Percentiles rank a stretch among this genome's conserved stretches.
These are phyloP conservation scores for Brassica incana DNA, from an alignment of 345 rosid genomes.

Conservation along the genomic window DNA sequence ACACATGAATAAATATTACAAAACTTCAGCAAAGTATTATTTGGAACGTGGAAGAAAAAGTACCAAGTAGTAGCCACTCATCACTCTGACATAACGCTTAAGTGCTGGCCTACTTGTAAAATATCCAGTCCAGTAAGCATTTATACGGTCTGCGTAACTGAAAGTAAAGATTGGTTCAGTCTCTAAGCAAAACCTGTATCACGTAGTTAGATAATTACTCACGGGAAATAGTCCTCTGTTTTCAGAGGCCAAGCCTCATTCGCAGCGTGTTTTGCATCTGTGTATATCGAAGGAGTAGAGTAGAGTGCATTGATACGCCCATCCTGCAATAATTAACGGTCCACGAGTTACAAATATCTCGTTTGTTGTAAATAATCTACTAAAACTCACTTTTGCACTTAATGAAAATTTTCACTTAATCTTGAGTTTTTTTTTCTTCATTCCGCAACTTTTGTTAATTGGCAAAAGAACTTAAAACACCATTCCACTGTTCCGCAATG, in stretches of 20 bases:
- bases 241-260: constrained; percentile 82
- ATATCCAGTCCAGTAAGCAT: constrained; percentile 98
- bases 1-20: constrained; percentile 19
- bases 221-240: constrained; percentile 94
- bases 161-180: constrained; percentile 29
- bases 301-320: constrained; percentile 95
- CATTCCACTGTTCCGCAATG: no score
- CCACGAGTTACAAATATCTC: constrained; percentile 19
- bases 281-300: constrained; percentile 95
- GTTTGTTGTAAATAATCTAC: no score
- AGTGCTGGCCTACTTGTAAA: constrained; percentile 90
- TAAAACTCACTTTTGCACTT: no score
- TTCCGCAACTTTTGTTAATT: no score
- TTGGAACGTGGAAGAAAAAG: constrained; percentile 10
- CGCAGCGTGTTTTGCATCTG: constrained; percentile 85
- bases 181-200: constrained; percentile 18
- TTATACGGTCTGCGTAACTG: constrained; percentile 94
- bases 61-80: constrained; percentile 97
- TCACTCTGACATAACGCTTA: constrained; percentile 81
- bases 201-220: constrained; percentile 39
- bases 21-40: constrained; percentile 2
- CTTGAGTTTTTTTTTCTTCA: no score
- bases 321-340: constrained; percentile 54
- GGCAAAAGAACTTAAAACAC: no score
- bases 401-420: no score